These are phyloP conservation scores for Astraeus odoratus DNA, from an alignment of 768 basidiomycete genomes.

Conservation along the genomic window DNA sequence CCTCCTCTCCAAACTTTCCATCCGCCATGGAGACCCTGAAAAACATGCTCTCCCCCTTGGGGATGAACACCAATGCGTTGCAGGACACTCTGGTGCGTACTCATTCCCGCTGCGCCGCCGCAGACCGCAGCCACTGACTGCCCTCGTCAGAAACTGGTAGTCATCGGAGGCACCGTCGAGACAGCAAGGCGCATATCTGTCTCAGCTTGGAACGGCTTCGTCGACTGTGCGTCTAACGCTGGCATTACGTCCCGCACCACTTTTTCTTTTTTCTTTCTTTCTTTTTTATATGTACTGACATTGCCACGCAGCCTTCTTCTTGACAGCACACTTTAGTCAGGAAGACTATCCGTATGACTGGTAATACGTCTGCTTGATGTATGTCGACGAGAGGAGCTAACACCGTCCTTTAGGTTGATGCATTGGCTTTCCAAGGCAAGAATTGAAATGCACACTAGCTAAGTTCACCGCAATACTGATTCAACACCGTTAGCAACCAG, in stretches of 20 bases:
- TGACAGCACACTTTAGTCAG: slow-evolving; percentile 83
- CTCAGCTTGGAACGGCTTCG: slow-evolving; percentile 85
- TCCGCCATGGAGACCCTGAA: slow-evolving; percentile 61
- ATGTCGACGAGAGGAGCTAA: slow-evolving; percentile 1
- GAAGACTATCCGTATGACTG: slow-evolving; percentile 87
- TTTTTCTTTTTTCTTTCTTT: slow-evolving; percentile 2
- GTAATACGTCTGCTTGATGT: slow-evolving; percentile 29
- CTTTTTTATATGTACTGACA: slow-evolving; percentile 8
- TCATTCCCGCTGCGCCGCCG: not conserved
- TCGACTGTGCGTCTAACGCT: slow-evolving; percentile 61
- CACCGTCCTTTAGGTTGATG: slow-evolving; percentile 54
- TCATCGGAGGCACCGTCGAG: slow-evolving; percentile 85
- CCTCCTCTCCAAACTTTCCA: slow-evolving; percentile 29
- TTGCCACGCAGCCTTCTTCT: slow-evolving; percentile 61
- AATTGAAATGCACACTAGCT: slow-evolving; percentile 10
- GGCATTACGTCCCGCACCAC: too few species aligned
- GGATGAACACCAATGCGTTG: slow-evolving; percentile 58
- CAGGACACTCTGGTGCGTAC: slow-evolving; percentile 69
- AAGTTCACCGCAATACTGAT: slow-evolving; percentile 12
- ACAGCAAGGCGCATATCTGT: slow-evolving; percentile 75
- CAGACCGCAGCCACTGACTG: slow-evolving; percentile 4
- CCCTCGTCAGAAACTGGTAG: slow-evolving; percentile 69
- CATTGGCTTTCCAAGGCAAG: slow-evolving; percentile 80
- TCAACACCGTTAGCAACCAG: slow-evolving; percentile 61
- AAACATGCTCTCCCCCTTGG: slow-evolving; percentile 64